Evolutionary conservation across 2,329 filamentous ascomycete genomes (phyloP).

Genomic region (Cordyceps fumosorosea): DNA sequence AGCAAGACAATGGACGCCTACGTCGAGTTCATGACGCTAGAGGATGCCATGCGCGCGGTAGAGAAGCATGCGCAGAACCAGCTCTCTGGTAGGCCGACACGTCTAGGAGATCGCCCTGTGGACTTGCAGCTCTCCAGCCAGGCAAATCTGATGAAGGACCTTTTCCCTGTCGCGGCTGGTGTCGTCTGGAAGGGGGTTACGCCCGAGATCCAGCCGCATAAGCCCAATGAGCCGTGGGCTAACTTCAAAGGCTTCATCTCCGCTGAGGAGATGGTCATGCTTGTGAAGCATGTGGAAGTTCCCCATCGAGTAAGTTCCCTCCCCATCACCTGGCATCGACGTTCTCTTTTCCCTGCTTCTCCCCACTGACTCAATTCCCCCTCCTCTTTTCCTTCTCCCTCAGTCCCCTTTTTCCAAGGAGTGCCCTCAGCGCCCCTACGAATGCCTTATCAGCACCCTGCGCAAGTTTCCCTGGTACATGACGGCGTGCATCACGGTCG

Average conservation of each 20-base stretch:
- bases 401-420: conserved; percentile 54
- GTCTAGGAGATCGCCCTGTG: conserved; percentile 51
- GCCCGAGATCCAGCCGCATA: conserved; percentile 33
- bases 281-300: conserved; percentile 56
- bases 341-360: not conserved
- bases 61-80: conserved; percentile 38
- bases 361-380: conserved; percentile 3
- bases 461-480: conserved; percentile 59
- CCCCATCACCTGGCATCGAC: not conserved
- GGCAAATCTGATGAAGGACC: conserved; percentile 49
- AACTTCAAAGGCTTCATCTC: conserved; percentile 56
- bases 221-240: conserved; percentile 37
- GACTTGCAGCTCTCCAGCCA: conserved; percentile 52
- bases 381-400: not conserved
- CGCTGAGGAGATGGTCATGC: conserved; percentile 56
- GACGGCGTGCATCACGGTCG: conserved; percentile 49
- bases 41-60: conserved; percentile 48
- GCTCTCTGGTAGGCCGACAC: conserved; percentile 34
- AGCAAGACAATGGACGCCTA: conserved; percentile 57
- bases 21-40: conserved; percentile 47
- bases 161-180: conserved; percentile 53
- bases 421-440: conserved; percentile 58
- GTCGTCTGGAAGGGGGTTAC: conserved; percentile 46
- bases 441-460: conserved; percentile 58
- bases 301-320: conserved; percentile 50